phyloP scores from a whole-genome alignment of 306 rosid species.

The Vicia faba region DNA sequence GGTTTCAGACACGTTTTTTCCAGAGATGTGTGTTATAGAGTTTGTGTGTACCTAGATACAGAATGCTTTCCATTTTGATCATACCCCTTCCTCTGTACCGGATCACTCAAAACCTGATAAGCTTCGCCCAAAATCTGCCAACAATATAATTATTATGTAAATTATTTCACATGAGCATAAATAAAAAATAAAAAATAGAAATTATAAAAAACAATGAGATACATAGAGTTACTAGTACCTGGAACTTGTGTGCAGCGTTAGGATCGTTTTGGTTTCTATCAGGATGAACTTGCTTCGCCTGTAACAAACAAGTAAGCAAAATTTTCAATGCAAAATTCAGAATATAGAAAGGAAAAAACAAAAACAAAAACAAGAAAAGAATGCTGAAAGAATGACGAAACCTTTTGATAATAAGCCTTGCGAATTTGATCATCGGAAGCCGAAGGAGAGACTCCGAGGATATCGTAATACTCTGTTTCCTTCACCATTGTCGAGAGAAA shows the following conservation, averaged over 20 bases:
- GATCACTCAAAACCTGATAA: constrained; percentile 86
- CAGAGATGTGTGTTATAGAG: too few species aligned
- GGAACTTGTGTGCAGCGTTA: constrained; percentile 79
- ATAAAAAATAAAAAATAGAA: not conserved
- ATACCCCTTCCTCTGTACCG: constrained; percentile 72
- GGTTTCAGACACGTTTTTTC: too few species aligned
- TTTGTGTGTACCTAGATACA: constrained; percentile 58
- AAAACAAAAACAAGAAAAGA: not conserved
- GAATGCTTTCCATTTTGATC: constrained; percentile 80
- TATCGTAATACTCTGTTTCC: constrained; percentile 84
- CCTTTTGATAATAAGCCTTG: constrained; percentile 93
- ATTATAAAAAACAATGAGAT: not conserved
- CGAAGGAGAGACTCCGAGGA: constrained; percentile 65
- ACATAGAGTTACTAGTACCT: constrained; percentile 19
- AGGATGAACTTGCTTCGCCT: constrained; percentile 98
- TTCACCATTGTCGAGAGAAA: constrained; percentile 51
- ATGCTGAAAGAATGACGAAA: not conserved
- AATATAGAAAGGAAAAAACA: not conserved
- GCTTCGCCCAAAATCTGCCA: constrained; percentile 84
- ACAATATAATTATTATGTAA: not conserved
- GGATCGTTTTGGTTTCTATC: constrained; percentile 92
- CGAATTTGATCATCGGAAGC: constrained; percentile 85
- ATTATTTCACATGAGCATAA: not conserved
- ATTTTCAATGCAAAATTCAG: not conserved
- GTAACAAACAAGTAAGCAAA: constrained; percentile 3